Base-by-base conservation (phyloP, 2,329 filamentous ascomycete species). In the Xylariaceae sp. region DNA sequence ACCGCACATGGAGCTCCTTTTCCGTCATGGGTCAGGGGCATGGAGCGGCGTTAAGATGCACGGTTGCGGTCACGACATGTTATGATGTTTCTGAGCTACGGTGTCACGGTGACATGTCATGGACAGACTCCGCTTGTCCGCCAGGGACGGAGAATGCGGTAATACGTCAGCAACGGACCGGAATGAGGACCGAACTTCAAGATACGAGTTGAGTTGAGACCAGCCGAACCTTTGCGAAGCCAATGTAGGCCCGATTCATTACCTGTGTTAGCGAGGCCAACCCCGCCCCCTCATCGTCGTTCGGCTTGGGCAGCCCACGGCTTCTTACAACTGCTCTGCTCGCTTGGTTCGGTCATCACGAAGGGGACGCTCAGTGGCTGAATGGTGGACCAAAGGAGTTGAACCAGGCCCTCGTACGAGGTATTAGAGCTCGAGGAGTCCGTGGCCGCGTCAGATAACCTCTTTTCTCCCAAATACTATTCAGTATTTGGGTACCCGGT, bases 381-480 rank as follows among this genome's bases (percentile, higher is more conserved):
- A 19, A 26, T 61, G 61, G 26, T 52, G 39, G 39, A 60, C 48
- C 31, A 63, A 29, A 7, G 9, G 30, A 43, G 5, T 49, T n/a
- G 32, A 29, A 34, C 4, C 8, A 30, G 2, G 1, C 11, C 6
- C 35, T 27, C 30, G 4, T 5, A 40, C 50, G 30, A 60, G n/a
- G 50, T 60, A 57, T 34, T 48, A 46, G 29, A 60, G 55, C 55
- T 60, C 52, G 31, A 55, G 19, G 53, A 48, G 45, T 60, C 59
- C 11, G 48, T 75, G 39, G 66, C 72, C 26, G 79, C 59, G 57
- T 81, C 72, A 60, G 80, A 83, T 1, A 79, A 71, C 58, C 83
- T 78, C 46, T 76, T 73, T 56, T 80, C 78, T 47, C 77, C 76
- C 4, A 69, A 79, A 62, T 80, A 83, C 78, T 79, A 82, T 2